Base-by-base conservation (phyloP, 2,329 filamentous ascomycete genomes). In the Hymenoscyphus scutula region DNA sequence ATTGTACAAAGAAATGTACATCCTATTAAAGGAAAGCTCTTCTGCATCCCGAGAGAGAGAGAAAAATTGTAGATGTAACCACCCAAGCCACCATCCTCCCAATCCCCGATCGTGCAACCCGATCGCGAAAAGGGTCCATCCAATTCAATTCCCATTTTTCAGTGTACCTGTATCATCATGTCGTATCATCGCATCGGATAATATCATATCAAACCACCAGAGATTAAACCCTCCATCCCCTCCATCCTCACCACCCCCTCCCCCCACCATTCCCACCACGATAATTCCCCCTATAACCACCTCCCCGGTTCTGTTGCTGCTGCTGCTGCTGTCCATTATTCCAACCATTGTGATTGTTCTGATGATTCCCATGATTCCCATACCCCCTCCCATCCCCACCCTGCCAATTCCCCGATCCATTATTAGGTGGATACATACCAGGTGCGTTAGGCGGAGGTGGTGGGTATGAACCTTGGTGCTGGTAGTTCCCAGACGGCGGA, bases 241-340 rank as follows among this genome's bases (percentile, higher is more conserved):
- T 29, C 15, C 27, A 48, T 25, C 48, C 30, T 60, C 17, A 38
- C 62, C 60, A 67, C 58, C 56, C 67, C 61, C 70, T 65, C 19
- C 71, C 69, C 29, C 69, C 60, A 48, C 70, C 69, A 25, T 70
- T 68, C 29, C 69, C 60, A 48, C 70, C 70, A 61, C 70, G 61
- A 66, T 70, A 71, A 53, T 67, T 65, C 59, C 70, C 71, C 60
- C 69, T 66, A 10, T 68, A 65, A 37, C 70, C 70, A 54, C 70
- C 62, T 23, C 61, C 65, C 23, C 62, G 63, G 27, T 37, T 37
- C 34, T 59, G 56, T 38, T 62, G 60, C 32, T n/a, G n/a, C n/a
- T 53, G 62, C 10, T 59, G 56, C 48, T 62, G 60, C 32, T 53
- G 62, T 7, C 51, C 56, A 53, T 66, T 66, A 45, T 71, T 70